Evolutionary conservation across 805 yeast species (phyloP), one percentile per base, ranked within the genome.

Genomic region (Sugiyamaella americana): DNA sequence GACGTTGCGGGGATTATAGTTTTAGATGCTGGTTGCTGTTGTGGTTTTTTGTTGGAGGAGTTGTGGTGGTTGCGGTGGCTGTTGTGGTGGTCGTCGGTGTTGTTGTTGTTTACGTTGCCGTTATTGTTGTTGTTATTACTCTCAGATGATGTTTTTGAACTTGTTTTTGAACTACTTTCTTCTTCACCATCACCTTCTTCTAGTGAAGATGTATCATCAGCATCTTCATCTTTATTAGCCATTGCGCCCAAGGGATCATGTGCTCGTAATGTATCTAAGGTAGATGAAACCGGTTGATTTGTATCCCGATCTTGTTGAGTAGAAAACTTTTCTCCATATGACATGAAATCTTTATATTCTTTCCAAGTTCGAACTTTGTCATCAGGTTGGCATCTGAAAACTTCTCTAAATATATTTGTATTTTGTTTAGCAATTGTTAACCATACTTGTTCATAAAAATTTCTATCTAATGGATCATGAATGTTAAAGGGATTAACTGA

Each of bases 331-430:
- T 64, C 63, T 16, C 59, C 61, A 48, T 59, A 63, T 1, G 60
- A 55, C 17, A 79, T 73, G 61, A 72, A 84, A 22, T 75, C 79
- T 61, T 86, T 89, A 63, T 87, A 93, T 47, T 87, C 95, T 47
- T 76, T 76, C 99, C 99, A 93, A 0, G 88, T 76, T 20, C 73
- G 73, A n/a, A 91, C 98, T 4, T 78, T 72, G 62, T 91, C 87
- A 64, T 93, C 98, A 0, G 99, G 99, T 61, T 94, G 98, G 51
- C 87, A 80, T 53, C 89, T 89, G 74, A 93, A 93, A 1, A 93
- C 85, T 63, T 83, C 71, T 51, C 96, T 73, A 68, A 77, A 93
- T 1, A 94, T 68, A 49, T 77, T 72, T 0, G 98, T 87, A 59
- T 93, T 93, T 57, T 89, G 74, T 44, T 83, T 69, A 0, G 98